Conservation (phyloP, 2,329 filamentous ascomycete species). For the Harringtonia aguacate region DNA sequence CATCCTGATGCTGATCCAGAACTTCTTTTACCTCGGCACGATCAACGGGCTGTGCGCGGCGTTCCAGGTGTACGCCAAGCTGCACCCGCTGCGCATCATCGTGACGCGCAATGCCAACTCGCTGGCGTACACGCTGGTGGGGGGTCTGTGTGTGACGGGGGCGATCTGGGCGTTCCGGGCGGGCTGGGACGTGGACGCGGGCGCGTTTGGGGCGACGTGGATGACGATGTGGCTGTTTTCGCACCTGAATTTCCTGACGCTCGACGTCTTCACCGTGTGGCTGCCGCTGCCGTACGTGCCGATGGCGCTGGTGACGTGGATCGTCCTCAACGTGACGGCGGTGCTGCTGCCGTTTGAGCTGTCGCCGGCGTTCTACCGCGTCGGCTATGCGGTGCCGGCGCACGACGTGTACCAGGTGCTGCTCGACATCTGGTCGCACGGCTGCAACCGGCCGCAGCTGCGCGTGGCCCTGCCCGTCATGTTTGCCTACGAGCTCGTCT, state of each 20-base stretch:
- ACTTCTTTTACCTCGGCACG: constrained; percentile 21
- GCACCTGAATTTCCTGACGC: constrained; percentile 19
- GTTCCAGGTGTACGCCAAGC: constrained; percentile 24
- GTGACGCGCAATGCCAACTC: constrained; percentile 19
- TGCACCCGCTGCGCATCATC: constrained; percentile 19
- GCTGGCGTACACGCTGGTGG: constrained; percentile 23
- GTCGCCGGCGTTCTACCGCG: constrained; percentile 27
- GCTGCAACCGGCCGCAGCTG: constrained; percentile 26
- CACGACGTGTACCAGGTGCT: constrained; percentile 28
- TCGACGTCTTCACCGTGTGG: constrained; percentile 32
- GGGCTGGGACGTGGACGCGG: constrained; percentile 25
- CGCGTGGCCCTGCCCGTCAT: constrained; percentile 28
- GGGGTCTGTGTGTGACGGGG: constrained; percentile 25
- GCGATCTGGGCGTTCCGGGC: constrained; percentile 34
- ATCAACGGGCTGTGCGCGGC: constrained; percentile 23
- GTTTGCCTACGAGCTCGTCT: constrained; percentile 25
- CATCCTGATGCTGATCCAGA: constrained; percentile 23
- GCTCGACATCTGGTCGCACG: constrained; percentile 30
- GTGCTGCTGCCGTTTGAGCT: constrained; percentile 31
- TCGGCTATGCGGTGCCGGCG: constrained; percentile 28
- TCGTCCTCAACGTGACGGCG: constrained; percentile 29
- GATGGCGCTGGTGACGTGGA: constrained; percentile 23
- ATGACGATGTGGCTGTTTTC: constrained; percentile 24
- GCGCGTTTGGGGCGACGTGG: constrained; percentile 17
- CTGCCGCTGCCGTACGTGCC: constrained; percentile 28